Base-by-base conservation (phyloP, 2,329 filamentous ascomycete species). In the Monilinia laxa region DNA sequence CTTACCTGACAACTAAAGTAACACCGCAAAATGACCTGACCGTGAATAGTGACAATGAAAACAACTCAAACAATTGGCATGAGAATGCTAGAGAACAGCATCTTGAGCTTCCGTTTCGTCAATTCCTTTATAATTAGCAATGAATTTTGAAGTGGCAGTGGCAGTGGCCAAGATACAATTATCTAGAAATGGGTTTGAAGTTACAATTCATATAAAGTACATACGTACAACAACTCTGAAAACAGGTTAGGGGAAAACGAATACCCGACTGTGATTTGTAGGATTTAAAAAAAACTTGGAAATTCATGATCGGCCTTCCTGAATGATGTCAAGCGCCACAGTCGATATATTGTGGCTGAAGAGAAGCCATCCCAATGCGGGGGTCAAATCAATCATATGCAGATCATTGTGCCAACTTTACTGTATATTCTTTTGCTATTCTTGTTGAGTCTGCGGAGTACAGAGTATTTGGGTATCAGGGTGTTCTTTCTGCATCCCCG, bases 321-420 rank as follows among this genome's bases (percentile, higher is more conserved):
- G 35, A 51, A 60, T 51, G 45, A 60, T 60, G 58, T 60, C 58
- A 60, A 51, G 4, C 45, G 58, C 58, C 58, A 60, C 58, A 51
- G 6, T 7, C 10, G n/a, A 12, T 51, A 23, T 51, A 52, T 52
- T 52, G 58, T 60, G 58, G 58, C 58, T 4, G 12, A 38, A 35
- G 12, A 59, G 31, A 20, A 28, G 45, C 28, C 23, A 40, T 9
- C 23, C 25, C 25, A 51, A 12, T 25, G 49, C n/a, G 40, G 18
- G 25, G 25, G 16, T 54, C 25, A 58, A 58, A 38, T 40, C 20
- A 45, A 60, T 51, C 45, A 38, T 51, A 35, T 60, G 57, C 57
- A 45, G 45, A 45, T 38, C 57, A n/a, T 18, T 49, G 14, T 40
- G 57, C 57, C 57, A 60, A 60, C 57, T 60, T 59, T 60, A 60